Conservation (phyloP, 1,284 basidiomycete genomes). For the Cryptococcus maquisensis region DNA sequence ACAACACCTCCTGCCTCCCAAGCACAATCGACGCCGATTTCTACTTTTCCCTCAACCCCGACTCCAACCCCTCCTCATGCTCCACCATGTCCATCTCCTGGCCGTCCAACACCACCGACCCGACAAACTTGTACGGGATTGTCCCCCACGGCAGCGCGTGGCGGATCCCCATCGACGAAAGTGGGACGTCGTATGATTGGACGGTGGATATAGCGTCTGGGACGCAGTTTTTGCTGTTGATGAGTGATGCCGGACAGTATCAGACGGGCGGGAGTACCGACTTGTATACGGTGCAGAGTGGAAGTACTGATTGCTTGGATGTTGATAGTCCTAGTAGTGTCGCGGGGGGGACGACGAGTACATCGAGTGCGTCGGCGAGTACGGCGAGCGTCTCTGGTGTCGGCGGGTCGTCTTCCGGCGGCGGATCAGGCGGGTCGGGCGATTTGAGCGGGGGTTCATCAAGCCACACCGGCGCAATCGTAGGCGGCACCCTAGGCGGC, state of each 20-base stretch:
- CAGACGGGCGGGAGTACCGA: slow-evolving; percentile 37
- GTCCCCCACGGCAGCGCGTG: slow-evolving; percentile 38
- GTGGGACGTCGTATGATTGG: slow-evolving; percentile 25
- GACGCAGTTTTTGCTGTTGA: slow-evolving; percentile 36
- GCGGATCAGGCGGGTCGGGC: slow-evolving; percentile 3
- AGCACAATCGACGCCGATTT: slow-evolving; percentile 32
- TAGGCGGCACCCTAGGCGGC: slow-evolving; percentile 39
- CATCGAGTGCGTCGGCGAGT: background rate
- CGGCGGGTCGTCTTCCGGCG: slow-evolving; percentile 21
- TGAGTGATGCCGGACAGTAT: slow-evolving; percentile 35
- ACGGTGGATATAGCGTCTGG: slow-evolving; percentile 31
- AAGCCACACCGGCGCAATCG: slow-evolving; percentile 34
- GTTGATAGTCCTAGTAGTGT: slow-evolving; percentile 17
- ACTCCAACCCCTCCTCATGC: slow-evolving; percentile 29
- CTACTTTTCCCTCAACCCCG: slow-evolving; percentile 31
- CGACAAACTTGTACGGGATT: slow-evolving; percentile 34
- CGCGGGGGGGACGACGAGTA: slow-evolving; percentile 6
- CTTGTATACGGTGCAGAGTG: slow-evolving; percentile 25
- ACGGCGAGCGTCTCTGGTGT: slow-evolving; percentile 17
- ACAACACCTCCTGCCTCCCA: slow-evolving; percentile 28
- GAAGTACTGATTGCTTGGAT: slow-evolving; percentile 27
- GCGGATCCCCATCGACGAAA: slow-evolving; percentile 30
- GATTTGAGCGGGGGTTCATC: background rate
- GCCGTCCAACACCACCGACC: slow-evolving; percentile 29
- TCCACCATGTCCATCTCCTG: slow-evolving; percentile 28